Evolutionary conservation across 2,329 filamentous ascomycete species (phyloP).

Genomic region (Phoma sp.): DNA sequence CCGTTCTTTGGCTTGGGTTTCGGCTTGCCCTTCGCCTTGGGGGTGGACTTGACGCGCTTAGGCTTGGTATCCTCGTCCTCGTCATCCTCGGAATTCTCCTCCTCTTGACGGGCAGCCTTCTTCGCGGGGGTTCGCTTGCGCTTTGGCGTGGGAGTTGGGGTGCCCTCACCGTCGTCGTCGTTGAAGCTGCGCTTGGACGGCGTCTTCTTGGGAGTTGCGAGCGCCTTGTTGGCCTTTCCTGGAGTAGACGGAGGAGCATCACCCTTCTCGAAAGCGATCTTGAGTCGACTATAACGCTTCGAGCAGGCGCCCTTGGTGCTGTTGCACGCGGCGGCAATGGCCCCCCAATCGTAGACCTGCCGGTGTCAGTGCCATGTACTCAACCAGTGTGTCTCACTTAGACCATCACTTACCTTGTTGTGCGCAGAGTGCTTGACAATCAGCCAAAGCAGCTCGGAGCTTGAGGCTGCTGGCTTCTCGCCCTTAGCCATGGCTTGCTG

Average conservation of each 20-base stretch:
- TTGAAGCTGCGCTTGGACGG: conserved; percentile 13
- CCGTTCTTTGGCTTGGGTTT: neutral
- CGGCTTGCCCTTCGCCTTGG: neutral
- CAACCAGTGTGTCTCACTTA: too few species aligned
- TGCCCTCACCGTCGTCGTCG: neutral
- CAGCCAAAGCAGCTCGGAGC: conserved; percentile 40
- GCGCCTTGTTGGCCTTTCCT: neutral
- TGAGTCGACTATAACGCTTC: conserved; percentile 46
- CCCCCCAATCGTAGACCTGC: conserved; percentile 36
- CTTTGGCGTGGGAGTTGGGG: conserved; percentile 19
- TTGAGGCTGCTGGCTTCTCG: conserved; percentile 19
- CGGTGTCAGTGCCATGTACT: neutral
- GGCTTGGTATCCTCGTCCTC: neutral
- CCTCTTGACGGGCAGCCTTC: conserved; percentile 7
- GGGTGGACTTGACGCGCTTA: neutral
- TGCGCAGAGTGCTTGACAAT: conserved; percentile 36
- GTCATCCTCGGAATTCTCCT: neutral
- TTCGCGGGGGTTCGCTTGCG: conserved; percentile 28
- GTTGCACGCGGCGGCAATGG: conserved; percentile 35
- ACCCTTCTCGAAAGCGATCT: conserved; percentile 36
- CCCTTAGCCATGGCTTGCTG: conserved; percentile 33
- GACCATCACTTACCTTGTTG: conserved; percentile 35
- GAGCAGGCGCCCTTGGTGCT: conserved; percentile 42
- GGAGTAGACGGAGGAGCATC: conserved; percentile 11
- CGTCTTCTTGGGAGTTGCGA: conserved; percentile 9